phyloP scores from a whole-genome alignment of 768 basidiomycete genomes.

The Leccinum uliginosum region DNA sequence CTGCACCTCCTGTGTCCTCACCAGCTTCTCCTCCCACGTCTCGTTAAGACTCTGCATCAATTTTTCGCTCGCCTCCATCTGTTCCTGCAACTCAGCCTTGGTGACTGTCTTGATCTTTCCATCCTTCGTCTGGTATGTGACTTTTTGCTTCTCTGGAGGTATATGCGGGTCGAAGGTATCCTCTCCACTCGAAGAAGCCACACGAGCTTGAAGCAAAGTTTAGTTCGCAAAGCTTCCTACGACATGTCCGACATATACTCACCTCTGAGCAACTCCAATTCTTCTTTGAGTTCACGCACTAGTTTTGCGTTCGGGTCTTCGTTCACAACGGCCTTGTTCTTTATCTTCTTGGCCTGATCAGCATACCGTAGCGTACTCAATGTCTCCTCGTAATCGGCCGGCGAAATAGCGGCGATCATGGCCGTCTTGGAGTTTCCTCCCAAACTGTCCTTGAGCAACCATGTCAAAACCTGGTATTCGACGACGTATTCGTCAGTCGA shows the following conservation, averaged over 20 bases:
- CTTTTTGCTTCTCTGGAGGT: conserved; percentile 92
- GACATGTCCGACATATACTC: conserved; percentile 14
- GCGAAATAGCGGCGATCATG: conserved; percentile 98
- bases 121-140: conserved; percentile 89
- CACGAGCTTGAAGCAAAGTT: conserved; percentile 53
- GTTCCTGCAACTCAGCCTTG: conserved; percentile 96
- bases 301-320: conserved; percentile 99
- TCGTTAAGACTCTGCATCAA: conserved; percentile 90
- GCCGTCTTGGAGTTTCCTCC: conserved; percentile 98
- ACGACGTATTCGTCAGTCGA: conserved; percentile 4
- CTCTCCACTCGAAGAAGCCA: conserved; percentile 64
- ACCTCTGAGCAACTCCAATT: conserved; percentile 89
- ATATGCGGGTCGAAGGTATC: conserved; percentile 82
- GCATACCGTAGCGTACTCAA: conserved; percentile 96
- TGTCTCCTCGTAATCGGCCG: conserved; percentile 98
- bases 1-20: conserved; percentile 89
- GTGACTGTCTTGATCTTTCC: conserved; percentile 94
- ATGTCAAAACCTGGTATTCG: conserved; percentile 76
- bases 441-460: conserved; percentile 96
- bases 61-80: conserved; percentile 93
- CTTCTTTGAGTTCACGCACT: conserved; percentile 98
- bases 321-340: conserved; percentile 98
- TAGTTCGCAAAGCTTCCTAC: conserved; percentile 1
- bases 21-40: conserved; percentile 95
- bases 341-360: conserved; percentile 99